These are phyloP conservation scores for Lyophyllum shimeji DNA, from an alignment of 768 basidiomycete species.

Conservation along the genomic window DNA sequence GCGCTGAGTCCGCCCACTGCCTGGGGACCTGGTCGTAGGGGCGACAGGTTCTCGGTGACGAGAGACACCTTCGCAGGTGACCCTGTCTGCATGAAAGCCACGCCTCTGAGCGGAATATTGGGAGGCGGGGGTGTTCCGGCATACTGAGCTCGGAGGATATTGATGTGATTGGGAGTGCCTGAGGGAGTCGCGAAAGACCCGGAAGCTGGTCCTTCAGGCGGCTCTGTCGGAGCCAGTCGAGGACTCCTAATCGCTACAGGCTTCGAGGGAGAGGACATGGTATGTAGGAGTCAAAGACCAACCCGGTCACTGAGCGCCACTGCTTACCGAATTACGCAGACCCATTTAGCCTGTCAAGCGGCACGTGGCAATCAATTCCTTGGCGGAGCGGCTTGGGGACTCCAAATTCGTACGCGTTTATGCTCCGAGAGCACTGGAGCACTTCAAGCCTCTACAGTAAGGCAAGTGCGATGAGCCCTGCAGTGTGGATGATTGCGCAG, in stretches of 20 bases:
- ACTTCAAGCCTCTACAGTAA: background rate
- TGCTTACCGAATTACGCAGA: conserved; percentile 12
- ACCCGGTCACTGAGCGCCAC: background rate
- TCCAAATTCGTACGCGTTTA: background rate
- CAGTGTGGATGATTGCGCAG: background rate
- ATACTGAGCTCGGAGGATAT: conserved; percentile 65
- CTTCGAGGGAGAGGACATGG: conserved; percentile 54
- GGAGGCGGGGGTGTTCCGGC: conserved; percentile 55
- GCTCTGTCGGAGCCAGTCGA: conserved; percentile 18
- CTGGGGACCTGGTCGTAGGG: conserved; percentile 13
- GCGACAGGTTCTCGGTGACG: conserved; percentile 10
- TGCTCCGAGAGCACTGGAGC: background rate
- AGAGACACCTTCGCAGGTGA: conserved; percentile 13
- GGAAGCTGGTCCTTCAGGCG: conserved; percentile 18
- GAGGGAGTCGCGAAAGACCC: conserved; percentile 36
- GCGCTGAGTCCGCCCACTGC: conserved; percentile 38
- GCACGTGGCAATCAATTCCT: background rate
- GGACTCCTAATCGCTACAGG: conserved; percentile 50
- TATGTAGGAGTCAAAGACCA: conserved; percentile 19
- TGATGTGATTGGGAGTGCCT: conserved; percentile 66
- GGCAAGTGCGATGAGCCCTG: background rate
- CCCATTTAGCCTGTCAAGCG: background rate
- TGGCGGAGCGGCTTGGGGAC: background rate
- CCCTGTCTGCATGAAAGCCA: conserved; percentile 18
- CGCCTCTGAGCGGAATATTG: conserved; percentile 49